Evolutionary conservation across 345 rosid genomes (phyloP).

Genomic region (Populus simonii): DNA sequence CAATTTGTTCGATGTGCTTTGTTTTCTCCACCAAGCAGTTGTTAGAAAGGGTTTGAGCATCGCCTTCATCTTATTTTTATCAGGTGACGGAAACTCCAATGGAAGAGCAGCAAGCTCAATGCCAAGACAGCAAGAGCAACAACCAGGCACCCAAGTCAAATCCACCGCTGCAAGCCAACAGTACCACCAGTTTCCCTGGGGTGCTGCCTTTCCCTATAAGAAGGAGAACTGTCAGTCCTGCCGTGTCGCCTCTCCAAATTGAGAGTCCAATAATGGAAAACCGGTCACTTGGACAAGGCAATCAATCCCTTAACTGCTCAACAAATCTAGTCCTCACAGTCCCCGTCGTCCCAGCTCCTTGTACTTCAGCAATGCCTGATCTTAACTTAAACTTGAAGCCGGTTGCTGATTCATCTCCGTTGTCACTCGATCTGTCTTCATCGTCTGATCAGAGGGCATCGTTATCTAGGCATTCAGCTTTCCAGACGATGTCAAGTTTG

Average conservation of each 20-base stretch:
- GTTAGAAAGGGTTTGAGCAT: neutral
- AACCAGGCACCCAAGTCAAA: conserved; percentile 20
- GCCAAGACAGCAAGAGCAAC: conserved; percentile 28
- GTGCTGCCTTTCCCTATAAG: conserved; percentile 34
- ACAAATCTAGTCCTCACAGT: conserved; percentile 32
- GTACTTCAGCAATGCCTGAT: conserved; percentile 28
- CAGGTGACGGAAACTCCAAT: conserved; percentile 58
- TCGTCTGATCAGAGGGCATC: conserved; percentile 47
- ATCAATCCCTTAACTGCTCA: conserved; percentile 19
- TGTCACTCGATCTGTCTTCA: conserved; percentile 62
- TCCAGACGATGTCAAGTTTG: conserved; percentile 50
- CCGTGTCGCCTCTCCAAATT: conserved; percentile 25
- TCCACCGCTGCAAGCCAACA: conserved; percentile 30
- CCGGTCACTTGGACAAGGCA: conserved; percentile 21
- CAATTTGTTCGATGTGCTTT: neutral
- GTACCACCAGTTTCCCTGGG: conserved; percentile 24
- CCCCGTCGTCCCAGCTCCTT: conserved; percentile 27
- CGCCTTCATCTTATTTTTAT: neutral
- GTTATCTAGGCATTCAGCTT: conserved; percentile 40
- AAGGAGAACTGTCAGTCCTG: neutral
- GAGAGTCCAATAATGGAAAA: conserved; percentile 34
- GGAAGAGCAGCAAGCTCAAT: conserved; percentile 44
- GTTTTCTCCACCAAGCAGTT: neutral
- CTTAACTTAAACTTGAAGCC: conserved; percentile 36
- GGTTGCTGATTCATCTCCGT: conserved; percentile 28